A percentile compares a stretch with the other conserved stretches of the same genome.
These are phyloP conservation scores for Actinidia polygama DNA, from an alignment of 179 eudicot genomes.

Conservation along the genomic window DNA sequence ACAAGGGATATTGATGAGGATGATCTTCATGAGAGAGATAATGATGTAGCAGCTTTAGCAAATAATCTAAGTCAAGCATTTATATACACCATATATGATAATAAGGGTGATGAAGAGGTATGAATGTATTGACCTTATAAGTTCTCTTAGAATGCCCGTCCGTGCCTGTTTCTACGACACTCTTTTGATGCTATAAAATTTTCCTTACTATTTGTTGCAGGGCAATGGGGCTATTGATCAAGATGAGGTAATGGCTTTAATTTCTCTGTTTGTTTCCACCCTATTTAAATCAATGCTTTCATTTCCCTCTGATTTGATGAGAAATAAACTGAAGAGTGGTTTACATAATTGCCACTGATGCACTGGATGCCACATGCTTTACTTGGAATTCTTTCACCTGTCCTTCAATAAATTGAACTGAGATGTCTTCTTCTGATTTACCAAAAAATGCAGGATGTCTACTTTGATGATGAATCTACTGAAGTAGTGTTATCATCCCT, in stretches of 20 bases:
- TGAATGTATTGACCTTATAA: not conserved
- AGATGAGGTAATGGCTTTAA: slow-evolving; percentile 71
- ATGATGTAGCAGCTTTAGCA: slow-evolving; percentile 90
- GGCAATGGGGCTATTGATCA: slow-evolving; percentile 71
- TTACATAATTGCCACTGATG: not conserved
- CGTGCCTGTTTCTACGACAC: not conserved
- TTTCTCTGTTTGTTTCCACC: not conserved
- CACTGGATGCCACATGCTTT: too few relatives aligned
- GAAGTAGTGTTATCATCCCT: slow-evolving; percentile 97
- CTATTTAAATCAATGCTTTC: not conserved
- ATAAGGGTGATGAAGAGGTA: slow-evolving; percentile 79
- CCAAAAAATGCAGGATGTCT: slow-evolving; percentile 76
- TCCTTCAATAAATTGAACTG: not conserved
- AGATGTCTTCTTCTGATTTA: not conserved
- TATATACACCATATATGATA: slow-evolving; percentile 65
- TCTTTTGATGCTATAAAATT: not conserved
- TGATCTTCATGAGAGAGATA: slow-evolving; percentile 87
- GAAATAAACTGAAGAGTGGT: not conserved
- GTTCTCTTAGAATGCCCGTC: too few relatives aligned
- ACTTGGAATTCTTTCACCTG: not conserved
- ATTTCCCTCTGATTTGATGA: not conserved
- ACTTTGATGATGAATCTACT: slow-evolving; percentile 97
- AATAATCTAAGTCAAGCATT: slow-evolving; percentile 93
- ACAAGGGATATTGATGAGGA: slow-evolving; percentile 95
- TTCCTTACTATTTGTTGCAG: slow-evolving; percentile 60